Conservation (phyloP, 2,329 filamentous ascomycete species). For the Plectosphaerella sp. region DNA sequence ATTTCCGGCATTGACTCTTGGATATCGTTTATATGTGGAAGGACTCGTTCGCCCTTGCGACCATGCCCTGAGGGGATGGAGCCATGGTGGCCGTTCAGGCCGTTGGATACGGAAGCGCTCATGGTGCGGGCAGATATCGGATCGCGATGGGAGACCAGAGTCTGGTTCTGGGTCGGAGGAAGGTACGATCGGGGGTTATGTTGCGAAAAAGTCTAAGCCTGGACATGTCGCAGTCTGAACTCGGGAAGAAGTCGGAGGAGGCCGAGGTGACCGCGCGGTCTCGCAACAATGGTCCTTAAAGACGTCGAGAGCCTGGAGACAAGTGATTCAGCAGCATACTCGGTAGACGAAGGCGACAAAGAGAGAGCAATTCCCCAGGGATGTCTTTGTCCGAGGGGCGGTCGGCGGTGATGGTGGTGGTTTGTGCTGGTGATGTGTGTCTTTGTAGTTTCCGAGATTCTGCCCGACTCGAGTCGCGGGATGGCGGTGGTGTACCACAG, state of each 20-base stretch:
- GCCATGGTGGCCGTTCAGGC: background rate
- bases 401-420: no score
- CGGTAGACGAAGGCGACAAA: background rate
- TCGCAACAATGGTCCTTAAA: constrained; percentile 38
- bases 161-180: background rate
- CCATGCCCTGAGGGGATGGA: background rate
- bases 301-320: background rate
- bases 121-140: background rate
- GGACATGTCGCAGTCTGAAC: background rate
- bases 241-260: background rate
- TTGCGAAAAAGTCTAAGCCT: background rate
- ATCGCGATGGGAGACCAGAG: background rate
- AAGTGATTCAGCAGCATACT: background rate
- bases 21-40: background rate
- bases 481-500: no score
- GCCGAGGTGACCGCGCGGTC: constrained; percentile 46
- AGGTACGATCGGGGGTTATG: background rate
- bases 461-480: no score
- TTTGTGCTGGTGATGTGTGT: no score
- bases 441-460: no score
- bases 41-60: background rate
- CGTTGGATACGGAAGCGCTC: background rate
- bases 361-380: background rate
- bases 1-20: constrained; percentile 26
- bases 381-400: background rate